A percentile compares a stretch with the other conserved stretches of the same genome.
phyloP scores from a whole-genome alignment of 306 rosid genomes.

The Abrus precatorius region DNA sequence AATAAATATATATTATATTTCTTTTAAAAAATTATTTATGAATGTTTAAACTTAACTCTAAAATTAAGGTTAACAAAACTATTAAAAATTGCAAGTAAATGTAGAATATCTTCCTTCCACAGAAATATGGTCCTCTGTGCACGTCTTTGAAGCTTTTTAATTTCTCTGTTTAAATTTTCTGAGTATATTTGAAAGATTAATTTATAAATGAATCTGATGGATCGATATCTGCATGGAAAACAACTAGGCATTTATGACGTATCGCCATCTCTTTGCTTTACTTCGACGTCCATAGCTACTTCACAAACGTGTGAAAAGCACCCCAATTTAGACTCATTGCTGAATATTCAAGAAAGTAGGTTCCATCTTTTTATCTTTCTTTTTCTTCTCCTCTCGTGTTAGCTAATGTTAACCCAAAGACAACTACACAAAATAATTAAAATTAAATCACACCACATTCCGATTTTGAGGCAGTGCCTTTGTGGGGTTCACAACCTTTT shows the following conservation, averaged over 20 bases:
- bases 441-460: conserved; percentile 8
- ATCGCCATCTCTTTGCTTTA: conserved; percentile 45
- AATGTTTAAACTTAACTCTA: no score
- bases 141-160: background rate
- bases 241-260: conserved; percentile 40
- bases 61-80: no score
- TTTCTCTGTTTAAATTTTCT: background rate
- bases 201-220: background rate
- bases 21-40: no score
- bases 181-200: background rate
- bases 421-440: background rate
- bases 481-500: background rate
- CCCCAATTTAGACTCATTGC: conserved; percentile 32
- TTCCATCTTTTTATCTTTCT: background rate
- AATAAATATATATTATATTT: no score
- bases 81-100: no score
- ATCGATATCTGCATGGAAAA: conserved; percentile 53
- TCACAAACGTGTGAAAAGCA: conserved; percentile 39
- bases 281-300: conserved; percentile 34
- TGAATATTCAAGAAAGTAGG: conserved; percentile 28
- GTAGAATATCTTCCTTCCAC: no score
- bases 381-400: background rate
- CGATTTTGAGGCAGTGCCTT: conserved; percentile 1
- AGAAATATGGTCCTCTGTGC: conserved; percentile 13
- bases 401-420: background rate